Evolutionary conservation across 108 stramenopile species (phyloP).

Genomic region (Ochromonas danica): DNA sequence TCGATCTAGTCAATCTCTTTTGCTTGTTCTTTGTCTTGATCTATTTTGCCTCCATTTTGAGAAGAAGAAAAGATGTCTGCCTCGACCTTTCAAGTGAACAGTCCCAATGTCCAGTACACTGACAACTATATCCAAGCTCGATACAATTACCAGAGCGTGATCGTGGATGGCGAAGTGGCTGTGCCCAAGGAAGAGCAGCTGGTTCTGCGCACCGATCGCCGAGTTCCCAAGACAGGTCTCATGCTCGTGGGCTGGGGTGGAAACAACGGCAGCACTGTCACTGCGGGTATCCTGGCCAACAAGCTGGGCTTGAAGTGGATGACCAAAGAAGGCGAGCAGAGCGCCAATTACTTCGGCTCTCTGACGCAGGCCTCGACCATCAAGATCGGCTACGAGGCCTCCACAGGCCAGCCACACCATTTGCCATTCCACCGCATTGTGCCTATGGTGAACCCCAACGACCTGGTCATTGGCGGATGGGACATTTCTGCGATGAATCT

Average conservation of each 20-base stretch:
- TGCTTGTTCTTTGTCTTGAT: too few species aligned
- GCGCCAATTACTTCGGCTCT: conserved; percentile 91
- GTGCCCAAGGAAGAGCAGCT: conserved; percentile 69
- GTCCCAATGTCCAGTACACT: too few species aligned
- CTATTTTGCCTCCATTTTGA: too few species aligned
- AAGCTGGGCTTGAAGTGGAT: conserved; percentile 80
- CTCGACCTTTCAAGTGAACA: too few species aligned
- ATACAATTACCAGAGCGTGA: conserved; percentile 82
- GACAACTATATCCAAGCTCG: conserved; percentile 79
- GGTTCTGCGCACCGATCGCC: conserved; percentile 80
- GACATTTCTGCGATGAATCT: conserved; percentile 85
- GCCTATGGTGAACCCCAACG: conserved; percentile 87
- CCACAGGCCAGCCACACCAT: conserved; percentile 73
- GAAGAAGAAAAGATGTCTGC: too few species aligned
- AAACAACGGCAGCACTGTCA: conserved; percentile 83
- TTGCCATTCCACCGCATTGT: conserved; percentile 84
- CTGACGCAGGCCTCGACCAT: conserved; percentile 86
- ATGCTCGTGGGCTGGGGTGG: conserved; percentile 96
- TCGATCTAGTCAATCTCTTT: too few species aligned
- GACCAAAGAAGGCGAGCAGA: conserved; percentile 80
- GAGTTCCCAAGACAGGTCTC: conserved; percentile 82
- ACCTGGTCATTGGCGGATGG: conserved; percentile 97
- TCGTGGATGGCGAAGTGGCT: conserved; percentile 78
- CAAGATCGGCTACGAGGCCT: conserved; percentile 71
- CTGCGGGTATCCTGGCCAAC: conserved; percentile 85